phyloP scores from a whole-genome alignment of 768 basidiomycete species.

The Tulasnella sp. region DNA sequence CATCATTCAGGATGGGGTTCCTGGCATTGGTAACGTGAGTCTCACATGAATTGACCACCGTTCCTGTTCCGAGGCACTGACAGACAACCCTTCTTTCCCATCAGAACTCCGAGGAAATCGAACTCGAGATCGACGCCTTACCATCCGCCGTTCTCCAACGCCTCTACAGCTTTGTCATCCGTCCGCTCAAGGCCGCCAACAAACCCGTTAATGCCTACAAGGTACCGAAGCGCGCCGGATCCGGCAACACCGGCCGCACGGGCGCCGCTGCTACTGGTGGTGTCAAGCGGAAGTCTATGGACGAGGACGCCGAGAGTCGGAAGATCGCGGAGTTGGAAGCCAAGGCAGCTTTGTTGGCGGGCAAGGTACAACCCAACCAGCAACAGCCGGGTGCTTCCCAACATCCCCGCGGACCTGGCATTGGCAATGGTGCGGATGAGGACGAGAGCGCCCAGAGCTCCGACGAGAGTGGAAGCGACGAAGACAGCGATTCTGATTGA shows the following conservation, averaged over 20 bases:
- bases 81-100: background rate
- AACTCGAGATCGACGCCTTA: constrained; percentile 92
- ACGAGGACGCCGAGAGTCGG: constrained; percentile 92
- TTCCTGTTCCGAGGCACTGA: background rate
- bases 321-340: constrained; percentile 90
- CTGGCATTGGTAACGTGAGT: constrained; percentile 88
- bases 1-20: constrained; percentile 45
- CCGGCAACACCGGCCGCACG: constrained; percentile 47
- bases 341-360: constrained; percentile 77
- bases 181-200: constrained; percentile 46
- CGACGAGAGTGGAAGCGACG: constrained; percentile 21
- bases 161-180: constrained; percentile 92
- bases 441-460: constrained; percentile 24
- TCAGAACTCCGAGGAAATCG: constrained; percentile 95
- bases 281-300: constrained; percentile 91
- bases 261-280: constrained; percentile 81
- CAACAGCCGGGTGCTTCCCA: constrained; percentile 36
- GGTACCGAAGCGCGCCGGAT: constrained; percentile 38
- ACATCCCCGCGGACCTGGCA: constrained; percentile 32
- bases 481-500: constrained; percentile 24
- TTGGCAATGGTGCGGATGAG: constrained; percentile 24
- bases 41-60: background rate
- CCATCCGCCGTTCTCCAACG: constrained; percentile 83
- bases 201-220: constrained; percentile 26
- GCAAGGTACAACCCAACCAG: constrained; percentile 33